A percentile compares a stretch with the other conserved stretches of the same genome.
These are phyloP conservation scores for Creolimax fragrantissima DNA, from an alignment of 78 protist species.

Conservation along the genomic window DNA sequence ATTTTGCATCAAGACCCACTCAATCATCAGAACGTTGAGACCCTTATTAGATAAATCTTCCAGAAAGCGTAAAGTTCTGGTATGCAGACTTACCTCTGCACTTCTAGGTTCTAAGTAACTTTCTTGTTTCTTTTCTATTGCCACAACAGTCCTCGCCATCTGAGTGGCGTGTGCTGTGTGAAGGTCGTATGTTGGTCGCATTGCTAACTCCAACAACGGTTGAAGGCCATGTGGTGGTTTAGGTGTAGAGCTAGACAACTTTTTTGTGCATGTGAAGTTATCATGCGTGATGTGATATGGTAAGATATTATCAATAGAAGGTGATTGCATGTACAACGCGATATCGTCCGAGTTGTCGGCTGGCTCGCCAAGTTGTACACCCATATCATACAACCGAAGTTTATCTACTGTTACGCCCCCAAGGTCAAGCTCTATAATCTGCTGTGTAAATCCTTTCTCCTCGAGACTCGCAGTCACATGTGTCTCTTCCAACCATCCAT, in stretches of 20 bases:
- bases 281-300: background rate
- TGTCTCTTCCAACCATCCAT: background rate
- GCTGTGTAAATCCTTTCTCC: background rate
- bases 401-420: background rate
- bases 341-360: background rate
- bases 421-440: background rate
- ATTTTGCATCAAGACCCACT: constrained; percentile 18
- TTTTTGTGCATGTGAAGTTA: background rate
- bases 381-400: background rate
- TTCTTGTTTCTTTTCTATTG: background rate
- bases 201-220: background rate
- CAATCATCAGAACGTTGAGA: background rate
- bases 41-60: background rate
- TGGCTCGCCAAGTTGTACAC: background rate
- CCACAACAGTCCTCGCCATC: background rate
- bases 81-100: background rate
- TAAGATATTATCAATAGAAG: background rate
- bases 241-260: background rate
- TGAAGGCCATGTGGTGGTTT: background rate
- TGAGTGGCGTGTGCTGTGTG: background rate
- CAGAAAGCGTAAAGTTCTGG: background rate
- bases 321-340: background rate
- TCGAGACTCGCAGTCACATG: background rate
- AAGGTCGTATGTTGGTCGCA: background rate
- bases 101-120: background rate